A percentile compares a stretch with the other conserved stretches of the same genome.
Conservation (phyloP, 2,329 filamentous ascomycete species). For the Claviceps maximensis region DNA sequence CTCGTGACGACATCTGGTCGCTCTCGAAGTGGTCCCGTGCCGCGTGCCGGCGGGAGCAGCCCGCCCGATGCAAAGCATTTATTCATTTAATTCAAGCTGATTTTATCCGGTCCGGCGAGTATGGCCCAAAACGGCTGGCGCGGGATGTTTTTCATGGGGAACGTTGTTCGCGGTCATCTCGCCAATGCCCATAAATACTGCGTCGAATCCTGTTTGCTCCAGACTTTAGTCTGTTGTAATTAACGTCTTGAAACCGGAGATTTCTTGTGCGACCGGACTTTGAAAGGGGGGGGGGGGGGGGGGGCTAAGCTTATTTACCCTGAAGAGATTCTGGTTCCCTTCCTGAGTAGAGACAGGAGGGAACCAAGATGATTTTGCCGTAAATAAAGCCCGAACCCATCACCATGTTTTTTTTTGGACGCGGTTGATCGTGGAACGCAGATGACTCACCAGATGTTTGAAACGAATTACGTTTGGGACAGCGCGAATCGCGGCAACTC, state of each 20-base stretch:
- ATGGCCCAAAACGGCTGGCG: slow-evolving; percentile 1
- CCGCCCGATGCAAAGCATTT: neutral
- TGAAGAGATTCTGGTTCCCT: neutral
- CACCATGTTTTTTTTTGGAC: neutral
- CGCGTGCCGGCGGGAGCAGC: no score
- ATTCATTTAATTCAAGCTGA: no score
- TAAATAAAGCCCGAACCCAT: neutral
- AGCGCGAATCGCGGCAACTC: neutral
- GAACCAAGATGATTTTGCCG: neutral
- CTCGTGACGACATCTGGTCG: neutral
- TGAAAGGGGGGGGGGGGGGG: no score
- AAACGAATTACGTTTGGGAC: neutral
- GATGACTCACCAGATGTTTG: neutral
- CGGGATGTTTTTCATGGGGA: neutral
- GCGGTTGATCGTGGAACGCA: neutral
- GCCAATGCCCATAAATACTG: neutral
- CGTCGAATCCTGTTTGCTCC: neutral
- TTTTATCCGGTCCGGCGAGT: neutral
- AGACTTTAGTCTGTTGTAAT: no score
- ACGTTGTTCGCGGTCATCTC: neutral
- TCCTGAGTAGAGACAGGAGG: neutral
- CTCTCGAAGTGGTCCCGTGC: neutral
- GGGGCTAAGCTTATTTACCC: neutral
- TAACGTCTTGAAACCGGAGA: neutral
- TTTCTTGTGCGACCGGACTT: no score